These are phyloP conservation scores for Citrus hindsii DNA, from an alignment of 345 rosid genomes.

Conservation along the genomic window DNA sequence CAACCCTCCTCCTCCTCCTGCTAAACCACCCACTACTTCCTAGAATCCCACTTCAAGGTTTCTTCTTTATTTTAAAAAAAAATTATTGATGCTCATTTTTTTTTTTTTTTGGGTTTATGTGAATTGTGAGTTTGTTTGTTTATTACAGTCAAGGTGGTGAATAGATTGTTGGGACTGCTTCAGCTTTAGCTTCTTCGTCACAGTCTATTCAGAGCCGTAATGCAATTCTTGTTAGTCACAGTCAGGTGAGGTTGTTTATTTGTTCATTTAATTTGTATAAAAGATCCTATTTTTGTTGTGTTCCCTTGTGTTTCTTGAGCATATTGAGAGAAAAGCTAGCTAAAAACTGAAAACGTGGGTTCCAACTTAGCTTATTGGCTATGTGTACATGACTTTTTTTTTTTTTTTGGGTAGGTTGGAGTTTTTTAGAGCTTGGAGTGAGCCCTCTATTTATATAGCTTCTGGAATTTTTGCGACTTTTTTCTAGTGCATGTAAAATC, in stretches of 20 bases:
- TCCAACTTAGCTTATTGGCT: background rate
- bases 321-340: background rate
- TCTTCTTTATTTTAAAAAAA: background rate
- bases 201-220: slow-evolving; percentile 40
- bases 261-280: background rate
- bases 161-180: slow-evolving; percentile 28
- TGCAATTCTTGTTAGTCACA: slow-evolving; percentile 83
- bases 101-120: background rate
- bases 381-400: background rate
- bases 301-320: background rate
- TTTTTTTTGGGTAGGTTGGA: too few species aligned
- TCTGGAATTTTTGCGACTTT: background rate
- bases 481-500: background rate
- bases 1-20: slow-evolving; percentile 49
- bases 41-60: slow-evolving; percentile 40
- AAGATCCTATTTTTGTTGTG: background rate
- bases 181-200: slow-evolving; percentile 16
- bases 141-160: slow-evolving; percentile 30
- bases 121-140: background rate
- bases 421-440: background rate
- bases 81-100: background rate
- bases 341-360: background rate
- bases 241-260: slow-evolving; percentile 54
- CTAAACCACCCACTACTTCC: slow-evolving; percentile 10
- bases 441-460: background rate